These are phyloP conservation scores for Noccaea caerulescens DNA, from an alignment of 345 rosid genomes.

Conservation along the genomic window DNA sequence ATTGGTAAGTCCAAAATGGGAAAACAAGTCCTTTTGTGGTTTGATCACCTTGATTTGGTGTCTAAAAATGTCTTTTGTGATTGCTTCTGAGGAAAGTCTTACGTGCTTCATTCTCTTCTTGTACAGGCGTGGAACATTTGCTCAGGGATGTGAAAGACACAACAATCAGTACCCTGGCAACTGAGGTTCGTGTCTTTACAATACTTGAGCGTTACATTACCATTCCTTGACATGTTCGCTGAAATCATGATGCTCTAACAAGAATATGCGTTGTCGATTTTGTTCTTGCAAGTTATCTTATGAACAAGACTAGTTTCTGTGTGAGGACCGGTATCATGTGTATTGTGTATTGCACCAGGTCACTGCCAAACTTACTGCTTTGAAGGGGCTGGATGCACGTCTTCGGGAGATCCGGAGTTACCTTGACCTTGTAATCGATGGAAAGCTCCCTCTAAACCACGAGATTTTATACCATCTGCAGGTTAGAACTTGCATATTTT, in stretches of 20 bases:
- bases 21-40: neutral
- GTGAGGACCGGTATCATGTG: neutral
- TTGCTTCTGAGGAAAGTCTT: conserved; percentile 6
- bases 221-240: neutral
- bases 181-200: conserved; percentile 58
- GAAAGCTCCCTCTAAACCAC: conserved; percentile 80
- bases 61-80: neutral
- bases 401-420: conserved; percentile 70
- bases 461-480: conserved; percentile 85
- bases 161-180: conserved; percentile 82
- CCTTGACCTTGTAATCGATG: conserved; percentile 85
- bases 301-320: conserved; percentile 3
- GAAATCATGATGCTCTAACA: conserved; percentile 11
- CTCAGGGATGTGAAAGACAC: conserved; percentile 90
- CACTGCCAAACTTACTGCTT: conserved; percentile 73
- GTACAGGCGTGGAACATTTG: conserved; percentile 77
- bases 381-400: conserved; percentile 82
- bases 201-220: neutral
- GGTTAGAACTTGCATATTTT: conserved; percentile 46
- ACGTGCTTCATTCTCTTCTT: conserved; percentile 13
- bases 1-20: conserved; percentile 59
- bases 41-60: conserved; percentile 13
- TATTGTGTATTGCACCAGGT: conserved; percentile 49
- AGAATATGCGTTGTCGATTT: neutral
- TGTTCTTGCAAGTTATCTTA: conserved; percentile 11